These are phyloP conservation scores for Alternaria postmessia DNA, from an alignment of 2,329 filamentous ascomycete species.

Conservation along the genomic window DNA sequence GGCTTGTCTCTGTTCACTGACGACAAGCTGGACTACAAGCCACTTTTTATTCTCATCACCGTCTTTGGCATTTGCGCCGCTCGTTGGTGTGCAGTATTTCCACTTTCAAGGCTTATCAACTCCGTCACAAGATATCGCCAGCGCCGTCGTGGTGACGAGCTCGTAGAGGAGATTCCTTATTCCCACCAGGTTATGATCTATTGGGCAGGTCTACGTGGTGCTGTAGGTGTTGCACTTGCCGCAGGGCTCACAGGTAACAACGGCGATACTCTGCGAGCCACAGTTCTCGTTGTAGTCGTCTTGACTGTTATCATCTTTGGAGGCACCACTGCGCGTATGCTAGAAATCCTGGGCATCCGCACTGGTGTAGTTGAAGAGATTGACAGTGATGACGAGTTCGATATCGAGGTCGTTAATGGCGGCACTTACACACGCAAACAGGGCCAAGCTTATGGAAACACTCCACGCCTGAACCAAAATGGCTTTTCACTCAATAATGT, in stretches of 20 bases:
- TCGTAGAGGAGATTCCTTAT: conserved; percentile 85
- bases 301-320: conserved; percentile 99
- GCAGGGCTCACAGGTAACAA: conserved; percentile 86
- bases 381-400: conserved; percentile 97
- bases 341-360: conserved; percentile 95
- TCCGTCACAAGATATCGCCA: conserved; percentile 90
- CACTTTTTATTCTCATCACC: conserved; percentile 92
- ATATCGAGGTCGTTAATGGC: conserved; percentile 78
- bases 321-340: conserved; percentile 94
- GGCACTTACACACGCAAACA: conserved; percentile 82
- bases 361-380: conserved; percentile 97
- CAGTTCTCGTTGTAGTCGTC: conserved; percentile 96
- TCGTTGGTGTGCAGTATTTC: conserved; percentile 93
- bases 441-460: conserved; percentile 79
- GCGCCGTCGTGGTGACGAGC: conserved; percentile 71
- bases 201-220: conserved; percentile 95
- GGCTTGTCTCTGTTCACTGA: conserved; percentile 95
- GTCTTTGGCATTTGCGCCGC: conserved; percentile 91
- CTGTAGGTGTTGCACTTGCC: conserved; percentile 92
- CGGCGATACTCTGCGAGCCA: conserved; percentile 83
- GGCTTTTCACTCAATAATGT: conserved; percentile 65
- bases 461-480: conserved; percentile 64
- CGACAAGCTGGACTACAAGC: conserved; percentile 85
- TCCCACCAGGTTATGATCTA: conserved; percentile 99
- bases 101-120: conserved; percentile 87